Conservation (phyloP, 129 eudicot species). For the Oenanthe sinensis region DNA sequence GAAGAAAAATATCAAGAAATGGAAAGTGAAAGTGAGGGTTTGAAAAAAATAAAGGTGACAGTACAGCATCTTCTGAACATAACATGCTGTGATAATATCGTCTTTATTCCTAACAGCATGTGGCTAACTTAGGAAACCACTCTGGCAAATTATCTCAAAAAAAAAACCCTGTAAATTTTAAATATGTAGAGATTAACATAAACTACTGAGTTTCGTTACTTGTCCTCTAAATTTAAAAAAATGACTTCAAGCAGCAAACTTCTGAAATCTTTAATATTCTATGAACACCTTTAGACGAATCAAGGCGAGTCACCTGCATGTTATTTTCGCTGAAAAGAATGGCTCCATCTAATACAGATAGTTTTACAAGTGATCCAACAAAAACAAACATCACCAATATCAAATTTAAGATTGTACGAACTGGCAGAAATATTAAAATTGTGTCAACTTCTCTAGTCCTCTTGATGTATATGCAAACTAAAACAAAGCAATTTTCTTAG, state of each 20-base stretch:
- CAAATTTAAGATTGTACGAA: not conserved
- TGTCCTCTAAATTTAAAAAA: not conserved
- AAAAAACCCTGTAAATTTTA: not conserved
- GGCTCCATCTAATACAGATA: not conserved
- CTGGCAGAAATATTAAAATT: not conserved
- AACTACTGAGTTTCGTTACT: not conserved
- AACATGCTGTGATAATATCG: not conserved
- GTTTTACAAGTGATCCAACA: not conserved
- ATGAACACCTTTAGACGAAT: not conserved
- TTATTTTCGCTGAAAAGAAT: not conserved
- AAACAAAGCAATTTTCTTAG: not conserved
- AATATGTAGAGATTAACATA: not conserved
- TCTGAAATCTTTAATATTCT: too few species aligned
- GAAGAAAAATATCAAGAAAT: slow-evolving; percentile 7
- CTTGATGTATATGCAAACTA: not conserved
- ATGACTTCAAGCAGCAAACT: not conserved
- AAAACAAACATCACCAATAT: not conserved
- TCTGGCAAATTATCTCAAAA: not conserved
- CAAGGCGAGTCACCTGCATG: not conserved
- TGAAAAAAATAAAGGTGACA: not conserved
- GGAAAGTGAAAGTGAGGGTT: slow-evolving; percentile 10
- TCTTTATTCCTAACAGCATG: not conserved
- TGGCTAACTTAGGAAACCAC: not conserved
- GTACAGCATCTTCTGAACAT: slow-evolving; percentile 9
- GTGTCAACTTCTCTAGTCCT: not conserved